Evolutionary conservation across 768 basidiomycete genomes (phyloP), one percentile per base, ranked within the genome.

Genomic region (Hericium rajendrae): DNA sequence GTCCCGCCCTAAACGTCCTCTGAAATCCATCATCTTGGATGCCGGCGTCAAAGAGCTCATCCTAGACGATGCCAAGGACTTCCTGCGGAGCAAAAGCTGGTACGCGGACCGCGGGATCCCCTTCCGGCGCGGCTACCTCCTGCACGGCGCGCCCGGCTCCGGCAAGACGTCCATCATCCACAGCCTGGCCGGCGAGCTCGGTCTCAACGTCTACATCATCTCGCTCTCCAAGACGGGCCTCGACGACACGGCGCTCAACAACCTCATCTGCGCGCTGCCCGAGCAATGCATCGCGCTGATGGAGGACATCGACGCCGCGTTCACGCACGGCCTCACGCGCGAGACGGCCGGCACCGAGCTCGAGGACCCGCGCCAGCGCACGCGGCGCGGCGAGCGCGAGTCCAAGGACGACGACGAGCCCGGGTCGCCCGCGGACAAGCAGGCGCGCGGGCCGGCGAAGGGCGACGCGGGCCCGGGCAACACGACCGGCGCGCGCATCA

Each of bases 261-360:
- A 80, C 41, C 73, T 88, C 46, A 80, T 89, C 58, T 74, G 78
- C 9, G 72, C 75, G 2, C 74, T 90, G 2, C 88, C 89, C n/a
- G 76, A 82, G 57, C 75, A 76, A 61, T 88, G 84, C 63, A 85
- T 91, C 56, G 81, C 84, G 4, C 74, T 92, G 38, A 88, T 92
- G 81, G 88, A 91, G 67, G 90, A 91, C 66, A 85, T 91, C 55
- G 90, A 92, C 62, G 86, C 84, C 2, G 88, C 87, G 2, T 87
- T 91, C 70, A 71, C 72, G 37, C 74, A 72, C 48, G 70, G 72
- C 20, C 61, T 78, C 52, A 72, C 53, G 43, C 74, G 74, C 40
- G 71, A 74, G n/a, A 51, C 37, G 15, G 26, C 64, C 3, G 61
- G 54, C 40, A 54, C 53, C 6, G 60, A 59, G 3, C 43, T 53